Base-by-base conservation (phyloP, 257 asterid genomes). In the Cinchona pubescens region DNA sequence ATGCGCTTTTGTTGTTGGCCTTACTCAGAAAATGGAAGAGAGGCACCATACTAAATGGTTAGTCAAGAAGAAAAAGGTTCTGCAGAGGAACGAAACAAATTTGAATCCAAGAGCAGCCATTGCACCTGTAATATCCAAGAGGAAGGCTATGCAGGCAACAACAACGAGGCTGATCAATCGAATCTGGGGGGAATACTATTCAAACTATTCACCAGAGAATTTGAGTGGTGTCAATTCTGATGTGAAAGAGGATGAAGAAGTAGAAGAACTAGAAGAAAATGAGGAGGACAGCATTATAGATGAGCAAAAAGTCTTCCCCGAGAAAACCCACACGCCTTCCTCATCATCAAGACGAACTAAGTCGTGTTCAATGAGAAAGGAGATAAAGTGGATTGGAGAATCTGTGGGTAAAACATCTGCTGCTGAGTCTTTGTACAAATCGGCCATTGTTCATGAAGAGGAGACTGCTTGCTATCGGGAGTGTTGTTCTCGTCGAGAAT, bases 81-180 rank as follows among this genome's bases (percentile, higher is more conserved):
- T 91, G 78, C 84, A 74, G 46, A 87, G 96, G 79, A 66, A 72
- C 53, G 89, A 27, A 53, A 82, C 62, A 53, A 94, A 94, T 79
- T 77, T 87, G 73, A 94, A 94, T 84, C 99, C 99, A 19, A 86
- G 97, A 85, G 95, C 95, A 42, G 91, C 87, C 61, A 87, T 92
- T 86, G 93, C 69, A 64, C 90, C 96, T 62, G 86, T 85, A 71
- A 83, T 84, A 49, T 93, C 98, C 51, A 89, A 87, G 82, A 88
- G 90, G 84, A 90, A 90, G 86, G 88, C 99, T 62, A 94, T 94
- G 99, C 96, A 90, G 81, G 99, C 99, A 25, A 92, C 99, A 15
- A 88, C 97, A 15, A 92, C 99, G 4, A 88, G 89, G 86, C 85
- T 92, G 69, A 87, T 94, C 74, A 89, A 90, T 82, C 84, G 95